Conservation (phyloP, 441 rosid genomes). For the Mallotus repandus region DNA sequence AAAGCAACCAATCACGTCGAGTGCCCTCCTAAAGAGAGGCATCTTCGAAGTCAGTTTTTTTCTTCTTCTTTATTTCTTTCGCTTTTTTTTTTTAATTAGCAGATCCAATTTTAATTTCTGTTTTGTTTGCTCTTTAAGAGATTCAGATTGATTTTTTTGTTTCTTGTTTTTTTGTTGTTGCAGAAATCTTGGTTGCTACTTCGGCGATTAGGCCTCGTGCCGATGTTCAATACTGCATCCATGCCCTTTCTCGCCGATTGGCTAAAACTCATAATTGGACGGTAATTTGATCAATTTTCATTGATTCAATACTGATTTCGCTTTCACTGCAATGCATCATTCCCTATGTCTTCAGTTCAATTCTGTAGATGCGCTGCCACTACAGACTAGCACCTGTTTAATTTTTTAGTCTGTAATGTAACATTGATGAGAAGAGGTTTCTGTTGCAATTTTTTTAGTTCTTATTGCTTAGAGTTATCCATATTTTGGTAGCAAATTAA, state of each 20-base stretch:
- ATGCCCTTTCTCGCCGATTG: constrained; percentile 64
- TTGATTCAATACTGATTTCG: too few relatives aligned
- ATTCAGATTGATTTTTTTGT: too few relatives aligned
- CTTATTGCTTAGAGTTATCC: too few relatives aligned
- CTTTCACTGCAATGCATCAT: too few relatives aligned
- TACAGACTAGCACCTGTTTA: too few relatives aligned
- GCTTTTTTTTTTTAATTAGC: neutral
- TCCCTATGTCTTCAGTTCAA: too few relatives aligned
- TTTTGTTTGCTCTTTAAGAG: too few relatives aligned
- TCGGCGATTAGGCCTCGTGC: constrained; percentile 72
- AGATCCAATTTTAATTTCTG: constrained; percentile 9
- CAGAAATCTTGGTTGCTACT: constrained; percentile 82
- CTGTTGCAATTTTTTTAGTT: too few relatives aligned
- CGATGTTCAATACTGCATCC: constrained; percentile 74
- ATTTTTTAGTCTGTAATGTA: too few relatives aligned
- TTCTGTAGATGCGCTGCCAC: too few relatives aligned
- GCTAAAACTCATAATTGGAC: constrained; percentile 80
- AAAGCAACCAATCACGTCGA: constrained; percentile 97
- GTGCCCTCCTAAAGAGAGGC: constrained; percentile 96
- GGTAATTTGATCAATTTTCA: constrained; percentile 32
- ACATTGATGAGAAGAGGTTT: too few relatives aligned
- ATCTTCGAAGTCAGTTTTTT: constrained; percentile 69
- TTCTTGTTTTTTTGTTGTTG: constrained; percentile 2
- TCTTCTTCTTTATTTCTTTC: neutral
- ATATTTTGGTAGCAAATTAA: too few relatives aligned